A percentile compares a stretch with the other conserved stretches of the same genome.
phyloP scores from a whole-genome alignment of 441 rosid genomes.

The Adansonia rubrostipa region DNA sequence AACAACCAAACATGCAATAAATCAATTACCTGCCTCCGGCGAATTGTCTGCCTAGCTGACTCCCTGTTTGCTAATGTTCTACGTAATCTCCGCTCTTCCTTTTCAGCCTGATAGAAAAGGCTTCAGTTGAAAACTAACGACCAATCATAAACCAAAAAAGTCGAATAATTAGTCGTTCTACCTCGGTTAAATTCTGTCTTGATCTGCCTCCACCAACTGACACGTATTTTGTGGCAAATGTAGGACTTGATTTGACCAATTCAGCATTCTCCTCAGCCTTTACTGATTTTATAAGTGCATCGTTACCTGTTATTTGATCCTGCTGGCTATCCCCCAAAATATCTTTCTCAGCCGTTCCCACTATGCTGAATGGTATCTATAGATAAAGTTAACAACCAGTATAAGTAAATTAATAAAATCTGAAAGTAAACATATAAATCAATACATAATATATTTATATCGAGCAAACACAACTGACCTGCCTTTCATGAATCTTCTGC shows the following conservation, averaged over 20 bases:
- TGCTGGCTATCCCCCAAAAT: constrained; percentile 19
- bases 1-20: background rate
- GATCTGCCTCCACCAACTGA: constrained; percentile 63
- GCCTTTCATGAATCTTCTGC: constrained; percentile 83
- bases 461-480: constrained; percentile 45
- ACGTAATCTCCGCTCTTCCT: constrained; percentile 74
- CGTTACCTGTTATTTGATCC: constrained; percentile 31
- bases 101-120: constrained; percentile 62
- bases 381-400: background rate
- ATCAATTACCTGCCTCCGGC: constrained; percentile 72
- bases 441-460: background rate
- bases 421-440: background rate
- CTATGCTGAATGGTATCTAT: background rate
- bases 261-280: constrained; percentile 52
- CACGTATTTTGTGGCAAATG: constrained; percentile 36
- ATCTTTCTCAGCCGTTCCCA: background rate
- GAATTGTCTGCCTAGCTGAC: constrained; percentile 95
- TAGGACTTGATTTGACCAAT: constrained; percentile 35
- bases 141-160: constrained; percentile 2
- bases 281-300: constrained; percentile 26
- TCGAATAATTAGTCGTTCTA: constrained; percentile 22
- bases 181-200: constrained; percentile 79
- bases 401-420: background rate
- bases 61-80: constrained; percentile 91
- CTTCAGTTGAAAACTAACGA: constrained; percentile 27